Percentiles rank a stretch among this genome's conserved stretches.
Conservation (phyloP, 306 rosid species). For the Begonia peltatifolia region DNA sequence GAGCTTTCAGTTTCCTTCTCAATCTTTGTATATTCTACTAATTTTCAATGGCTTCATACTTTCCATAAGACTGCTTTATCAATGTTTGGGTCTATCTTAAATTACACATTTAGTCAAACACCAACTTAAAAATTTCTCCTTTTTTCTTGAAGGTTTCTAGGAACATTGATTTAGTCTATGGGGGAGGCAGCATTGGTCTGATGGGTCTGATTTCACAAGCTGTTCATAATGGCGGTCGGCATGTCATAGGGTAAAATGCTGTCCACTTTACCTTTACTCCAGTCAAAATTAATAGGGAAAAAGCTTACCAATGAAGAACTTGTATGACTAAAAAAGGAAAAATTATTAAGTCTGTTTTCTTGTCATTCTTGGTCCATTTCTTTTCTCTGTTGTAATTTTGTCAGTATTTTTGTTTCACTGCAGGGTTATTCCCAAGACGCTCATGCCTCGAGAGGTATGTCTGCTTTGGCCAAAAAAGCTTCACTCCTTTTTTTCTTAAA, state of each 20-base stretch:
- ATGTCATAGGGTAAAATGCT: constrained; percentile 50
- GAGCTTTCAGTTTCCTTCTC: no score
- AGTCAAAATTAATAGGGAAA: constrained; percentile 3
- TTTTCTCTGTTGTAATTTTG: constrained; percentile 13
- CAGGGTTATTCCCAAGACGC: constrained; percentile 87
- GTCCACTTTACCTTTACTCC: background rate
- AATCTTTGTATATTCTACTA: no score
- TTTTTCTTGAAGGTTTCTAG: constrained; percentile 40
- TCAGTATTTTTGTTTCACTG: constrained; percentile 28
- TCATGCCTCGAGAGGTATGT: constrained; percentile 84
- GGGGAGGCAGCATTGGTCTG: constrained; percentile 75
- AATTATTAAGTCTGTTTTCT: constrained; percentile 18
- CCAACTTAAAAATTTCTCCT: no score
- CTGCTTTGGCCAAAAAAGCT: constrained; percentile 28
- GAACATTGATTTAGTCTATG: constrained; percentile 64
- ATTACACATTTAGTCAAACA: no score
- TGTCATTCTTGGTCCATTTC: constrained; percentile 17
- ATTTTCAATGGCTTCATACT: no score
- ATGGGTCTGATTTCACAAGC: constrained; percentile 82
- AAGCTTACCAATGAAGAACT: background rate
- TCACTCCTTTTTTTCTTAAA: constrained; percentile 10
- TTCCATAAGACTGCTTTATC: no score
- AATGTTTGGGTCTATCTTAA: no score
- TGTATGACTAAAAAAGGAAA: constrained; percentile 10
- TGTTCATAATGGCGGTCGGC: constrained; percentile 70